Conservation (phyloP, 2,329 filamentous ascomycete species). For the Zymoseptoria pseudotritici region DNA sequence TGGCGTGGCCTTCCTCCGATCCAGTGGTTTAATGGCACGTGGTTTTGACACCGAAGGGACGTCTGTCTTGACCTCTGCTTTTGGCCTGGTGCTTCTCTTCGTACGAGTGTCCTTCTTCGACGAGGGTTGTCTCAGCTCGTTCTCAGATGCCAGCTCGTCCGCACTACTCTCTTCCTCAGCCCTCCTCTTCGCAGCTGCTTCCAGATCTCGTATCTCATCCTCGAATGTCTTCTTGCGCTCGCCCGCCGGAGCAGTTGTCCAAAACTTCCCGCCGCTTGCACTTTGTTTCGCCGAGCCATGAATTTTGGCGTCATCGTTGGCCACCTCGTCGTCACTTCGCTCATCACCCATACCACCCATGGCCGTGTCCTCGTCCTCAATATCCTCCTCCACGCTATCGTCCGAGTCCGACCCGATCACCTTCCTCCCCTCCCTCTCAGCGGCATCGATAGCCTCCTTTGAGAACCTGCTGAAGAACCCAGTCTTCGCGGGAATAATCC, state of each 20-base stretch:
- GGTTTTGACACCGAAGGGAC: neutral
- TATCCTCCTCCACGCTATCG: neutral
- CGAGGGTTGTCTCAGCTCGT: constrained; percentile 2
- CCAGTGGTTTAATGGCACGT: constrained; percentile 3
- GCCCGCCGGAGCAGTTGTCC: constrained; percentile 4
- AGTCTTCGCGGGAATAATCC: constrained; percentile 3
- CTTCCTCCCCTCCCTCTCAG: neutral
- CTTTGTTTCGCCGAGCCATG: neutral
- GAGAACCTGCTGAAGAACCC: constrained; percentile 27
- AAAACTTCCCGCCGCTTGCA: constrained; percentile 1
- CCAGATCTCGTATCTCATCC: constrained; percentile 27
- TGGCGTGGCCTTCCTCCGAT: constrained; percentile 8
- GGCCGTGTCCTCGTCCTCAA: neutral
- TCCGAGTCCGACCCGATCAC: neutral
- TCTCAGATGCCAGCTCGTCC: constrained; percentile 10
- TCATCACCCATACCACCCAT: neutral
- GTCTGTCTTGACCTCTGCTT: neutral
- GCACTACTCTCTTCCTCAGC: constrained; percentile 13
- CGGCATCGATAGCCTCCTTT: neutral
- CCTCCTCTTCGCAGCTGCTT: constrained; percentile 18
- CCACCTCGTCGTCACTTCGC: neutral
- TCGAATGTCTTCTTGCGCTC: constrained; percentile 26
- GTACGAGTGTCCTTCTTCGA: neutral
- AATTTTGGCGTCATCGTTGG: neutral
- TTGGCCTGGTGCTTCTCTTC: neutral